A percentile compares a stretch with the other conserved stretches of the same genome.
phyloP scores from a whole-genome alignment of 2,329 filamentous ascomycete genomes.

The Teratosphaeria pseudoeucalypti region DNA sequence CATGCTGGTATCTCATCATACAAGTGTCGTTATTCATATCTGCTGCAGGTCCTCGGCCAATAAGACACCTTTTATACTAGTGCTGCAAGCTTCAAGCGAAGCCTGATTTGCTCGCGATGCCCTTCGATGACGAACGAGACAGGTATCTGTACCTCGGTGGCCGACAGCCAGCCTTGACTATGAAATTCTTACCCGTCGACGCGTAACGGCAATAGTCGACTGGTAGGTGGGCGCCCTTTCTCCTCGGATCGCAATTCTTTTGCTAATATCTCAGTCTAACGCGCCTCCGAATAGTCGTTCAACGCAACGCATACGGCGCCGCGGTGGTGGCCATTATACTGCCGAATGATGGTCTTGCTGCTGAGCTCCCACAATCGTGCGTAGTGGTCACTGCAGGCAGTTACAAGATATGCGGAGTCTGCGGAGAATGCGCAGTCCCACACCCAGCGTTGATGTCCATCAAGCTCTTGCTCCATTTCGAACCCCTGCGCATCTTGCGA shows the following conservation, averaged over 20 bases:
- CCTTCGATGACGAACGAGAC: neutral
- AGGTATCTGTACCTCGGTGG: neutral
- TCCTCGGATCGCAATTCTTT: neutral
- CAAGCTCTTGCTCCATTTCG: slow-evolving; percentile 74
- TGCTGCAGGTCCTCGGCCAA: neutral
- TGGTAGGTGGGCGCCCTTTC: neutral
- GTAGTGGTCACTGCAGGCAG: slow-evolving; percentile 88
- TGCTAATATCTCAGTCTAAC: slow-evolving; percentile 1
- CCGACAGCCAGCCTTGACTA: neutral
- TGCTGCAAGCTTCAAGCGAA: neutral
- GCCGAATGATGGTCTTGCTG: slow-evolving; percentile 79
- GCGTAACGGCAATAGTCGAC: too few species aligned
- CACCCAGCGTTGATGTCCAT: slow-evolving; percentile 89
- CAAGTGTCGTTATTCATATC: neutral
- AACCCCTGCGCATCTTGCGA: slow-evolving; percentile 46
- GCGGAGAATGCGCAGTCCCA: slow-evolving; percentile 96
- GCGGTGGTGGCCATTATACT: slow-evolving; percentile 90
- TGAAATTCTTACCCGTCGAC: neutral
- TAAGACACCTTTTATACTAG: neutral
- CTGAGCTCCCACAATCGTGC: slow-evolving; percentile 81
- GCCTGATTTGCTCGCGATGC: neutral
- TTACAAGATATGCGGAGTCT: slow-evolving; percentile 85
- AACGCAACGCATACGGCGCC: slow-evolving; percentile 86
- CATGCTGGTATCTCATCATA: neutral
- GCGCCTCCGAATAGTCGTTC: slow-evolving; percentile 51